Evolutionary conservation across 352 stramenopile species (phyloP), one percentile per base, ranked within the genome.

Genomic region (Pythium chondricola): DNA sequence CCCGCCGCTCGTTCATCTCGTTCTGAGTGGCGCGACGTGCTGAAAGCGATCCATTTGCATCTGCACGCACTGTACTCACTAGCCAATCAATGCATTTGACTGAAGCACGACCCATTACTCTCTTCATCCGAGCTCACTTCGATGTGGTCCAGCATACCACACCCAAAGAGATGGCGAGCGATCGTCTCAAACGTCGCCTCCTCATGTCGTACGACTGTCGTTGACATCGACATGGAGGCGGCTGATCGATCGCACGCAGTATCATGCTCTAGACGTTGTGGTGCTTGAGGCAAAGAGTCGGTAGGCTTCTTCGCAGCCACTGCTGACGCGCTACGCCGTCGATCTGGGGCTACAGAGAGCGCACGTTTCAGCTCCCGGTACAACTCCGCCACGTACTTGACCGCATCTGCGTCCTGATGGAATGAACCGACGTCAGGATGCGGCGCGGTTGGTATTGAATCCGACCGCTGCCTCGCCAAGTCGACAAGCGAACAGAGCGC

Each of bases 401-500:
- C 13, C 22, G 69, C 22, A 2, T 52, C 53, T 6, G 50, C 43
- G 14, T 78, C 56, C 29, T 48, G 67, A 2, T 33, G 1, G 22
- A 84, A 80, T 4, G 57, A 48, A 8, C 57, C 38, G 2, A 66
- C 18, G 6, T 42, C 14, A 0, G 67, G 71, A 40, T 80, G 69
- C 0, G 16, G 21, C 16, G 30, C 14, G n/a, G n/a, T n/a, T 16
- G 20, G 7, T 2, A 6, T 42, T 8, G n/a, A 13, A 3, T 16
- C 40, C 16, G 18, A 43, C 17, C 17, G 31, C 4, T 14, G 20
- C 8, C 27, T 35, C 21, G 50, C 8, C 2, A 52, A 56, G 18
- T 84, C 69, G 3, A 51, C 57, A 13, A 86, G 65, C 20, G 67
- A 75, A 38, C 74, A 83, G 3, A 86, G 48, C 38, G 67, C 69